Conservation (phyloP, 805 yeast species). For the Candida silvatica region DNA sequence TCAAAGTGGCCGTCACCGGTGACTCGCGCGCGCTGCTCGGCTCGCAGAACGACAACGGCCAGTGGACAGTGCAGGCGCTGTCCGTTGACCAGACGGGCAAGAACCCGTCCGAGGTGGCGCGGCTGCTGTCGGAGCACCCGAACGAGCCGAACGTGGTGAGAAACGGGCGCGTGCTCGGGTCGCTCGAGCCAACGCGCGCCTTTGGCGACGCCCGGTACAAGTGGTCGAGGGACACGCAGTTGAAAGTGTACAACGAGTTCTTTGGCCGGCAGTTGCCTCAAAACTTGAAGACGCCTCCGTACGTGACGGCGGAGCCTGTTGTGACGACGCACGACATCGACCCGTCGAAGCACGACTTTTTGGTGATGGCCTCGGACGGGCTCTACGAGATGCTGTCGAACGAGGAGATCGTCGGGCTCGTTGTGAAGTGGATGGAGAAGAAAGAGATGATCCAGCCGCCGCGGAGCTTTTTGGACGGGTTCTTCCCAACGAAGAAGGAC, state of each 20-base stretch:
- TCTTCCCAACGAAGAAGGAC: slow-evolving; percentile 23
- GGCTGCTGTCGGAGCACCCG: slow-evolving; percentile 85
- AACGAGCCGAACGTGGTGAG: slow-evolving; percentile 76
- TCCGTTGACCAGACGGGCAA: slow-evolving; percentile 93
- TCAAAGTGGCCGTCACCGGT: slow-evolving; percentile 93
- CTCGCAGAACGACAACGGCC: slow-evolving; percentile 49
- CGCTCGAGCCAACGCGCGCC: slow-evolving; percentile 91
- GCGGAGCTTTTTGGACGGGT: slow-evolving; percentile 34
- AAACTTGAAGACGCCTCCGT: slow-evolving; percentile 81
- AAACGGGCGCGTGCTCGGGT: slow-evolving; percentile 86
- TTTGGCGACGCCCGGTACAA: slow-evolving; percentile 97
- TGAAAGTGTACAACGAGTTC: slow-evolving; percentile 59
- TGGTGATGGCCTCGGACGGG: slow-evolving; percentile 93
- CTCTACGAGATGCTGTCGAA: slow-evolving; percentile 84
- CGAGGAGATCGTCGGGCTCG: slow-evolving; percentile 88
- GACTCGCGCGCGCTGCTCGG: slow-evolving; percentile 92
- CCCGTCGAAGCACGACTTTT: slow-evolving; percentile 67
- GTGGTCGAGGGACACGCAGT: slow-evolving; percentile 67
- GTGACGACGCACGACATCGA: slow-evolving; percentile 71
- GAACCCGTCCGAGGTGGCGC: slow-evolving; percentile 75
- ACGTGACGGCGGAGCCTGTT: slow-evolving; percentile 95
- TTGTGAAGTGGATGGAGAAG: slow-evolving; percentile 86
- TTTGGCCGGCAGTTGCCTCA: slow-evolving; percentile 76
- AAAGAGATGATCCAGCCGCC: slow-evolving; percentile 52
- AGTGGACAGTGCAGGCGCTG: slow-evolving; percentile 82